Percentiles rank a stretch among this genome's conserved stretches.
Evolutionary conservation across 1,139 yeast genomes (phyloP).

Genomic region (Hansenula sp.): DNA sequence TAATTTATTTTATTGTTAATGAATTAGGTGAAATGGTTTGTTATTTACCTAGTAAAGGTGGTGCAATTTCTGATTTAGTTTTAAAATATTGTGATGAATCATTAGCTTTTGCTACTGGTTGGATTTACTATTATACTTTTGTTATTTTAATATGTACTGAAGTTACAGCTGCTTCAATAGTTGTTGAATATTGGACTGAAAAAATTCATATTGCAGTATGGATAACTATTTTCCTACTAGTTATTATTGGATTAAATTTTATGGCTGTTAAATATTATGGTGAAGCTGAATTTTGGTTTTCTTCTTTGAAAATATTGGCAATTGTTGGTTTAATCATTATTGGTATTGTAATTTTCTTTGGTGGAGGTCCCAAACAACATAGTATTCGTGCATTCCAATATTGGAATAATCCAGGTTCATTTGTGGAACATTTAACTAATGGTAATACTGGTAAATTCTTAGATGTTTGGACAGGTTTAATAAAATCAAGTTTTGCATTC

Average conservation of each 20-base stretch:
- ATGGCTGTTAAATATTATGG: constrained; percentile 71
- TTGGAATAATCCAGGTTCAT: constrained; percentile 61
- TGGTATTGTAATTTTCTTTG: constrained; percentile 55
- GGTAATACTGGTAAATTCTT: constrained; percentile 52
- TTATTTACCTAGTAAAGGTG: constrained; percentile 65
- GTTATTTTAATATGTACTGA: constrained; percentile 71
- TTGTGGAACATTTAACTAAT: constrained; percentile 50
- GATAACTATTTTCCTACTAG: constrained; percentile 54
- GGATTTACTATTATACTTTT: constrained; percentile 80
- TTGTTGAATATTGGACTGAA: constrained; percentile 62
- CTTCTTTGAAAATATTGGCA: constrained; percentile 56
- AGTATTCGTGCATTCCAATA: constrained; percentile 57
- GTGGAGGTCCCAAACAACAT: constrained; percentile 57
- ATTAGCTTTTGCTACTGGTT: constrained; percentile 75
- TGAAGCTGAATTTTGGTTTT: constrained; percentile 61
- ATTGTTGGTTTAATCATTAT: constrained; percentile 59
- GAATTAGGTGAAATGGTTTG: constrained; percentile 76
- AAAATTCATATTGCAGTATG: constrained; percentile 63
- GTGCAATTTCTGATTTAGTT: constrained; percentile 63
- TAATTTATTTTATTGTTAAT: constrained; percentile 72
- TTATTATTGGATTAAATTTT: constrained; percentile 51
- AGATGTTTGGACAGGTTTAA: constrained; percentile 60
- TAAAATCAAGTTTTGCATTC: constrained; percentile 71
- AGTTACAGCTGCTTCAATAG: constrained; percentile 69
- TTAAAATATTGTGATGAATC: constrained; percentile 64